phyloP scores from a whole-genome alignment of 129 eudicot genomes.

The Arctium minus region DNA sequence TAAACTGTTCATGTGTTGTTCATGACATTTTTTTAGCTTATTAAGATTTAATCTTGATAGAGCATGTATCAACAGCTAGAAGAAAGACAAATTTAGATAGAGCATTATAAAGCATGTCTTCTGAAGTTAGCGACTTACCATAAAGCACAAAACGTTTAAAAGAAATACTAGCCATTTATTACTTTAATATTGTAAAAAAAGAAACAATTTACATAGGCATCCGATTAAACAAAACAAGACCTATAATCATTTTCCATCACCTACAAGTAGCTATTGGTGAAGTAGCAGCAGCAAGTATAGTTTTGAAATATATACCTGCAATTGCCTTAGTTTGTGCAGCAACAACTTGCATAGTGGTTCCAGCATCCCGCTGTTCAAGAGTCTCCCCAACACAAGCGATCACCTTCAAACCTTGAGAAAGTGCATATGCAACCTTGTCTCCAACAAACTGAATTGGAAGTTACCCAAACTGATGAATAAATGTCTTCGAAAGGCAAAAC shows the following conservation, averaged over 20 bases:
- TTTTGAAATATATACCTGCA: constrained; percentile 42
- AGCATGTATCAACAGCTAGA: background rate
- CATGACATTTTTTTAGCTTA: background rate
- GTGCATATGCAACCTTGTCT: constrained; percentile 62
- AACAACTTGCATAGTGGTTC: constrained; percentile 57
- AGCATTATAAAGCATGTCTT: background rate
- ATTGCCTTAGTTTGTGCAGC: constrained; percentile 77
- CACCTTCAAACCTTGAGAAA: constrained; percentile 64
- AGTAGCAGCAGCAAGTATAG: background rate
- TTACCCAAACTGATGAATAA: background rate
- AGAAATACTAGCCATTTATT: too few species aligned
- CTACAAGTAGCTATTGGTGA: background rate
- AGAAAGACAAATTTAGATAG: background rate
- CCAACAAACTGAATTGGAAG: constrained; percentile 42
- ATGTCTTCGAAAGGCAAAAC: background rate
- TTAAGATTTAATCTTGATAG: too few species aligned
- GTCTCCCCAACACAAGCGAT: constrained; percentile 75
- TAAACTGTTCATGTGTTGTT: background rate
- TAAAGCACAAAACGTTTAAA: background rate
- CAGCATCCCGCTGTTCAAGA: constrained; percentile 62
- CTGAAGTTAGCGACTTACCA: background rate
- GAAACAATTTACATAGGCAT: background rate
- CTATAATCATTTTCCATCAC: background rate
- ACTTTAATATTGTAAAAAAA: background rate
- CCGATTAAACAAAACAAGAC: background rate